These are phyloP conservation scores for Aspergillus hancockii DNA, from an alignment of 495 filamentous ascomycete genomes.

Conservation along the genomic window DNA sequence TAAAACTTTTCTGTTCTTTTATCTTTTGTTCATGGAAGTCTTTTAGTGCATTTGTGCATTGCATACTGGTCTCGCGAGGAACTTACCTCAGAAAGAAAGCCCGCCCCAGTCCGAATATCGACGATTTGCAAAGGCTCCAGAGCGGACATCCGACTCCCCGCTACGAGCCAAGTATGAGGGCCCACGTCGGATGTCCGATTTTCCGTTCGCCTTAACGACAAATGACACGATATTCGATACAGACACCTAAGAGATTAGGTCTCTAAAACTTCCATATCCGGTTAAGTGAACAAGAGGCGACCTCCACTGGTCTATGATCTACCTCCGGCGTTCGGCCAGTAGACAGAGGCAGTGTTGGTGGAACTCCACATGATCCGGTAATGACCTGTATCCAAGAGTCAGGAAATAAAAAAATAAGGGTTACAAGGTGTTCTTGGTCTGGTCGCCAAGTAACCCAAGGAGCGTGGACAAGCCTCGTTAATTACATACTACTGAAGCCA, in stretches of 20 bases:
- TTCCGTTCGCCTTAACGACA: background rate
- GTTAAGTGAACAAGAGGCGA: background rate
- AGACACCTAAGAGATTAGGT: background rate
- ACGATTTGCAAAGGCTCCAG: background rate
- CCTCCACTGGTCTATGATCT: conserved; percentile 5
- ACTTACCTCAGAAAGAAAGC: conserved; percentile 1
- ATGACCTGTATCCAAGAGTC: background rate
- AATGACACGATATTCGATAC: background rate
- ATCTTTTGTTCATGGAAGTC: no score
- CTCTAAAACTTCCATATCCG: background rate
- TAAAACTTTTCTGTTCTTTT: no score
- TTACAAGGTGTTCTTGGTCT: background rate
- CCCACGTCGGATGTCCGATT: background rate
- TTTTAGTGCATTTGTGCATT: background rate
- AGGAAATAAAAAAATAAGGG: background rate
- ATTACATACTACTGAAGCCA: background rate
- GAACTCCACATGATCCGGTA: conserved; percentile 5
- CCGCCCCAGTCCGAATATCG: background rate
- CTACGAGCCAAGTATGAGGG: background rate
- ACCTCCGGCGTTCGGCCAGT: conserved; percentile 3
- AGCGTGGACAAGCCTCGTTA: background rate
- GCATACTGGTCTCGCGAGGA: background rate
- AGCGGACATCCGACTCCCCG: background rate
- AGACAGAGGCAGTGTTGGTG: conserved; percentile 1
- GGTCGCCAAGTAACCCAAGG: background rate